A percentile compares a stretch with the other conserved stretches of the same genome.
These are phyloP conservation scores for Kluyveromyces sp. DNA, from an alignment of 1,139 yeast genomes.

Conservation along the genomic window DNA sequence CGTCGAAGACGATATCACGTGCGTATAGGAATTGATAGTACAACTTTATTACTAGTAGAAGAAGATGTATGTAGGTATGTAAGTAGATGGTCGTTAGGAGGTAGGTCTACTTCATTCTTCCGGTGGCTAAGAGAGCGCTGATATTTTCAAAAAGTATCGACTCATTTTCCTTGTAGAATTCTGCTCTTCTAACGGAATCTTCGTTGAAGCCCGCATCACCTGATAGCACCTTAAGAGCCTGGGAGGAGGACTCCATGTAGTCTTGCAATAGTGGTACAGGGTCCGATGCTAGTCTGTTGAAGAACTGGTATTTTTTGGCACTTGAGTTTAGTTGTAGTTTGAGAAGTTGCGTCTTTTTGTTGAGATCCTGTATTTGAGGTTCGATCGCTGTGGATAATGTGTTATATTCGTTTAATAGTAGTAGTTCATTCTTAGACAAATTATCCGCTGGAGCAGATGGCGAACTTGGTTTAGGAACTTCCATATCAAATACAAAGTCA, in stretches of 20 bases:
- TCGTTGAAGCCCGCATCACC: constrained; percentile 90
- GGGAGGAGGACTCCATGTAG: constrained; percentile 69
- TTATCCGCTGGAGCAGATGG: constrained; percentile 20
- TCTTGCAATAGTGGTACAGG: constrained; percentile 69
- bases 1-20: too few species aligned
- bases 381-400: constrained; percentile 46
- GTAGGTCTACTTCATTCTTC: constrained; percentile 30
- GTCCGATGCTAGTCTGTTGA: constrained; percentile 60
- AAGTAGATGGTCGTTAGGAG: too few species aligned
- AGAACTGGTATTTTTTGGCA: constrained; percentile 61
- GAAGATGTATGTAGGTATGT: too few species aligned
- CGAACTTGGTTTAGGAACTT: constrained; percentile 31
- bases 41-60: too few species aligned
- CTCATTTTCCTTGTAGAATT: constrained; percentile 60
- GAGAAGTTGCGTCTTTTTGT: constrained; percentile 20
- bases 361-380: constrained; percentile 22
- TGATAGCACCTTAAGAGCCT: constrained; percentile 65
- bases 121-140: constrained; percentile 51
- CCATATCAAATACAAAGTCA: constrained; percentile 69
- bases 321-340: constrained; percentile 47
- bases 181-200: constrained; percentile 77
- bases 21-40: too few species aligned
- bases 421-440: constrained; percentile 32
- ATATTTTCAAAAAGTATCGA: constrained; percentile 70
- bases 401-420: constrained; percentile 40